These are phyloP conservation scores for Pyracantha coccinea DNA, from an alignment of 331 rosid genomes.

Conservation along the genomic window DNA sequence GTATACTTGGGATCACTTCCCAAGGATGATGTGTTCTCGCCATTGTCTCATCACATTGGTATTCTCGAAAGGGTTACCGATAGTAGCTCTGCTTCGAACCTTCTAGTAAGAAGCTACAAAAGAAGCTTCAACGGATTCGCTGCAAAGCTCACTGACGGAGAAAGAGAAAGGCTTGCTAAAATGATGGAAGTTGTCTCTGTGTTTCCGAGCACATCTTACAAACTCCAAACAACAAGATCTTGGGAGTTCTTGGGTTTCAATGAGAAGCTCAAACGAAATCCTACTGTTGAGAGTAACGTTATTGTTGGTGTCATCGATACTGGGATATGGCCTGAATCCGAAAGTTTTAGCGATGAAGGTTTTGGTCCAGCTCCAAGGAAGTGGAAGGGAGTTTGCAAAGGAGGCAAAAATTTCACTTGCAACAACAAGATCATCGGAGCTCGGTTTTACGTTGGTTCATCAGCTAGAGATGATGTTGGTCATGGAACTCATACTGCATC, in stretches of 20 bases:
- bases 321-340: slow-evolving; percentile 34
- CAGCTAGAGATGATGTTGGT: slow-evolving; percentile 7
- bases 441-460: background rate
- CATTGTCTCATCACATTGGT: slow-evolving; percentile 20
- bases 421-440: slow-evolving; percentile 34
- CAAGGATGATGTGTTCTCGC: slow-evolving; percentile 2
- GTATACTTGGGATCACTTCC: slow-evolving; percentile 28
- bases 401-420: slow-evolving; percentile 23
- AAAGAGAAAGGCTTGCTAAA: slow-evolving; percentile 7
- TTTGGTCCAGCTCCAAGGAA: slow-evolving; percentile 25
- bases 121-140: slow-evolving; percentile 38
- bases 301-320: slow-evolving; percentile 26
- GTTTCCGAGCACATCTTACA: slow-evolving; percentile 16
- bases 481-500: slow-evolving; percentile 36
- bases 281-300: slow-evolving; percentile 10
- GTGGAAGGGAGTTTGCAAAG: slow-evolving; percentile 28
- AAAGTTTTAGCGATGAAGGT: slow-evolving; percentile 24
- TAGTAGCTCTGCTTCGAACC: background rate
- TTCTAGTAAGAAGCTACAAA: slow-evolving; percentile 14
- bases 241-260: slow-evolving; percentile 37
- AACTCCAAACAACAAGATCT: slow-evolving; percentile 26
- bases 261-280: background rate
- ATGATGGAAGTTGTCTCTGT: slow-evolving; percentile 23
- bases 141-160: slow-evolving; percentile 17
- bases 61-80: slow-evolving; percentile 12